These are phyloP conservation scores for Astragalus glycyphyllos DNA, from an alignment of 306 rosid species.

Conservation along the genomic window DNA sequence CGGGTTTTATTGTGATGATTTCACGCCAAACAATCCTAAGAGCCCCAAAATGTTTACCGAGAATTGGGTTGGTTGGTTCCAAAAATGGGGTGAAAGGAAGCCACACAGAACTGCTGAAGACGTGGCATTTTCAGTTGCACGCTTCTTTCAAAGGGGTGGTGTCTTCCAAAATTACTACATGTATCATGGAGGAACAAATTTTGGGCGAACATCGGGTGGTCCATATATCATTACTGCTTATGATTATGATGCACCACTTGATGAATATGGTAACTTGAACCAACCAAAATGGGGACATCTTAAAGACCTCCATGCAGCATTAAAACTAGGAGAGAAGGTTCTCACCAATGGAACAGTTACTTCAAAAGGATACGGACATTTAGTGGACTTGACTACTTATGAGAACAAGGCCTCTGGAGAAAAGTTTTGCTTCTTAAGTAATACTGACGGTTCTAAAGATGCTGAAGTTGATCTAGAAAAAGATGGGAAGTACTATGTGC, in stretches of 20 bases:
- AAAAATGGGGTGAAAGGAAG: not conserved
- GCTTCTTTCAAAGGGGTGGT: not conserved
- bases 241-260: not conserved
- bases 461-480: not conserved
- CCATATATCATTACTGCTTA: not conserved
- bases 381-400: not conserved
- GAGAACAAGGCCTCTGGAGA: constrained; percentile 1
- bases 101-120: not conserved
- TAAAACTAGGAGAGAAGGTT: constrained; percentile 1
- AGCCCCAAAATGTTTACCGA: not conserved
- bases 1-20: not conserved
- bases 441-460: not conserved
- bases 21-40: not conserved
- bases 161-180: not conserved
- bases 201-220: not conserved
- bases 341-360: not conserved
- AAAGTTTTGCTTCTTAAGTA: constrained; percentile 15
- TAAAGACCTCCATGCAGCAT: constrained; percentile 9
- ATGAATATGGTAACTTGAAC: not conserved
- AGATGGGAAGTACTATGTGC: not conserved
- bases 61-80: not conserved
- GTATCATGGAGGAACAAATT: not conserved
- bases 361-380: not conserved
- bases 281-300: constrained; percentile 23
- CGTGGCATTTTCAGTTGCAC: not conserved